Evolutionary conservation across 768 basidiomycete genomes (phyloP), one percentile per base, ranked within the genome.

Genomic region (Amanita fuliginea): DNA sequence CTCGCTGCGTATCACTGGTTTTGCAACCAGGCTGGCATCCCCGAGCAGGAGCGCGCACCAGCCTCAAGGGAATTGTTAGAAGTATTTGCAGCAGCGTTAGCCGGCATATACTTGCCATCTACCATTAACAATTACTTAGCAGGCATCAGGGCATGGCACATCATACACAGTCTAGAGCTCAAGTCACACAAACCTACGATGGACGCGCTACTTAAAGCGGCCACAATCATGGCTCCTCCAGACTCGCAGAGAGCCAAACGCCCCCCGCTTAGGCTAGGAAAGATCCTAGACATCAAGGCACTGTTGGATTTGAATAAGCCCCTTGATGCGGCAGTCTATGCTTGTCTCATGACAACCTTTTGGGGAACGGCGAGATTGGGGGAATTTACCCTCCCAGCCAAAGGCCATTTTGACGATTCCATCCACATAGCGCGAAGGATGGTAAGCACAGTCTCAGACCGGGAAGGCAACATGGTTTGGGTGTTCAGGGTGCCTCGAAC

Each of bases 91-190:
- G 18, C 36, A 1, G n/a, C 18, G 4, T 14, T 37, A 1, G 16
- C 36, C 0, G 36, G 36, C 0, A 18, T 37, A 4, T 37, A 37
- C 49, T 50, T 70, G 0, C 60, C 58, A 0, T 52, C 45, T 13
- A 60, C 69, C 0, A 53, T 75, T 0, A 34, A 45, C 1, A 74
- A 73, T 56, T 73, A 70, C 47, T 16, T 73, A 0, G 52, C 54
- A 1, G 68, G 66, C 0, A 39, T 76, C 1, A 55, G 64, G 1
- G 72, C 74, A 2, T 78, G 74, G 74, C 73, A 78, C 53, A 57
- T 67, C 1, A 43, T 76, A 0, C 73, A 78, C 49, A 60, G 71
- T 0, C 4, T 69, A 0, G 39, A 22, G 0, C 75, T 68, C 67
- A 39, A 11, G 0, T 47, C 66, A 1, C 53, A 68, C 22, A 39